Base-by-base conservation (phyloP, 2,329 filamentous ascomycete species). In the Penicillium paneum region DNA sequence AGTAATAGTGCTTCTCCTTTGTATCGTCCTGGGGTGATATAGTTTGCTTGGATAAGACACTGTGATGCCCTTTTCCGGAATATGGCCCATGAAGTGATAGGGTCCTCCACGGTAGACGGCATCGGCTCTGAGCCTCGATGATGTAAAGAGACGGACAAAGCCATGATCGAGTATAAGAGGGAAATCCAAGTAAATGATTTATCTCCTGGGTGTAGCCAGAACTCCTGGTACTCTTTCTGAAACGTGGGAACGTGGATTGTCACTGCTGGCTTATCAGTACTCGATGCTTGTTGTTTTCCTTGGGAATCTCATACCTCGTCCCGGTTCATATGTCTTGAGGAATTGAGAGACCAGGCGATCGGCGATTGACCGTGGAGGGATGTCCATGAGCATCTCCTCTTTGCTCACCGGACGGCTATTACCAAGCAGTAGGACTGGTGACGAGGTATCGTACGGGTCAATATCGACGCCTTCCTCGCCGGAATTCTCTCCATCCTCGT, bases 51-150 rank as follows among this genome's bases (percentile, higher is more conserved):
- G n/a, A 64, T 63, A 5, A 73, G 61, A 51, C 68, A 69, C 43
- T 70, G 67, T 2, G 68, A 65, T n/a, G 67, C 61, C 49, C 64
- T 55, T 79, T 68, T 85, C 76, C 56, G 84, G 64, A 71, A 82
- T 74, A 64, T 78, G 73, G 54, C 74, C 72, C 64, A 73, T 32
- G 58, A 48, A 11, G 54, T 61, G 19, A 38, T 47, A 5, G 64
- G 43, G 21, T 64, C 55, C 15, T 52, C 54, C 10, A 64, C 32
- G 1, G 51, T 51, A 15, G 58, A 41, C 4, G 66, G 66, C 21
- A 67, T 55, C 8, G 61, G 59, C 34, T 70, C 66, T 12, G 61
- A 56, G 12, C 50, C 63, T 21, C 65, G 62, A 42, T 63, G 56
- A 36, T 66, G 60, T 32, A 68, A 54, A 21, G 65, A 60, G 8